Evolutionary conservation across 495 filamentous ascomycete species (phyloP).

Genomic region (Barbatosphaeria neglecta): DNA sequence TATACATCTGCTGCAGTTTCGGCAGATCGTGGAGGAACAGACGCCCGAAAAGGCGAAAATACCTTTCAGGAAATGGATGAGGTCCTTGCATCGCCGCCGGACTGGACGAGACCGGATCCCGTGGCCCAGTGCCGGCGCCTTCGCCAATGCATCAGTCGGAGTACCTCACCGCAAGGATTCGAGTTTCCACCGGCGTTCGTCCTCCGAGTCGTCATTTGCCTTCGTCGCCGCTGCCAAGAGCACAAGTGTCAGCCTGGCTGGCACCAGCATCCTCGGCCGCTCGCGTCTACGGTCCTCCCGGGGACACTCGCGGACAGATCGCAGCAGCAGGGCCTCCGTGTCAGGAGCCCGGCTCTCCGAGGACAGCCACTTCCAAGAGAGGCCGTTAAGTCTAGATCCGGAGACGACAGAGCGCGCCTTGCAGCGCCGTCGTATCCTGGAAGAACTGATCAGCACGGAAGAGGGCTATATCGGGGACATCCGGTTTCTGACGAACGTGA

Average conservation of each 20-base stretch:
- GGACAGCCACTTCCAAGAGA: conserved; percentile 48
- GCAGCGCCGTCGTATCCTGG: conserved; percentile 64
- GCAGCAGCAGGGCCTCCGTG: conserved; percentile 50
- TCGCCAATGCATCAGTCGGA: conserved; percentile 16
- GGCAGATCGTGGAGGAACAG: conserved; percentile 4
- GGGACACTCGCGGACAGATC: conserved; percentile 45
- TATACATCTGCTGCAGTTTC: neutral
- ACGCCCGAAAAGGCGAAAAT: conserved; percentile 7
- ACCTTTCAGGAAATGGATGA: conserved; percentile 49
- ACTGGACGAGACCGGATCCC: conserved; percentile 22
- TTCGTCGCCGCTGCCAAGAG: conserved; percentile 70
- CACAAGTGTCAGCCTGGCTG: conserved; percentile 59
- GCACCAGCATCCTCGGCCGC: conserved; percentile 49
- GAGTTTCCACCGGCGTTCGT: conserved; percentile 44
- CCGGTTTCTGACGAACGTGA: conserved; percentile 73
- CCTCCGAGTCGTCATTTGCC: conserved; percentile 57
- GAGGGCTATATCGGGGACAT: conserved; percentile 81
- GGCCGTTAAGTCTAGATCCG: conserved; percentile 50
- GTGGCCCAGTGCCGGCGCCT: conserved; percentile 8
- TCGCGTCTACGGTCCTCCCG: conserved; percentile 44
- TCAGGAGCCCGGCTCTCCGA: conserved; percentile 49
- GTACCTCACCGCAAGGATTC: conserved; percentile 9
- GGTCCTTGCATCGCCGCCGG: conserved; percentile 39
- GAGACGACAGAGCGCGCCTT: conserved; percentile 57
- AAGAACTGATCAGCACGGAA: conserved; percentile 76